These are phyloP conservation scores for Leccinum ponderosum DNA, from an alignment of 1,284 basidiomycete species.

Conservation along the genomic window DNA sequence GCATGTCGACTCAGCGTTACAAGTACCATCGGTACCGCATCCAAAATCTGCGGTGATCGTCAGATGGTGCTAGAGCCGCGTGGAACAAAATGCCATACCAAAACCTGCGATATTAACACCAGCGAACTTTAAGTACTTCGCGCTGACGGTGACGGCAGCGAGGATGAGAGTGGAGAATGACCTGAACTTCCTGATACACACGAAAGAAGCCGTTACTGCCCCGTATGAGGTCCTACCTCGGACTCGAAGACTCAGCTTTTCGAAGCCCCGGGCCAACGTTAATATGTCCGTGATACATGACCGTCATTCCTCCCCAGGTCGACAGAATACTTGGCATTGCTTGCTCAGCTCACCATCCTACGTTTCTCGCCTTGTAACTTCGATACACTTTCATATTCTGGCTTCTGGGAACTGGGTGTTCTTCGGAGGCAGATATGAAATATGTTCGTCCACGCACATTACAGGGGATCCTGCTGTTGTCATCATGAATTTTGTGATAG, in stretches of 20 bases:
- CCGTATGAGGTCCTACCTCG: background rate
- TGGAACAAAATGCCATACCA: conserved; percentile 8
- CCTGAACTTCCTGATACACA: no score
- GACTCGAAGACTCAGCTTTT: background rate
- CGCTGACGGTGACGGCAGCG: background rate
- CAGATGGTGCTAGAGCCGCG: background rate
- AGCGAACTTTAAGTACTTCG: conserved; percentile 19
- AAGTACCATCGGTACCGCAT: conserved; percentile 24
- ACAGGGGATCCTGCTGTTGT: background rate
- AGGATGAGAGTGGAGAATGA: conserved; percentile 6
- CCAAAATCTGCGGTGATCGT: conserved; percentile 23
- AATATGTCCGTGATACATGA: background rate
- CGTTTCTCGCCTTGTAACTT: background rate
- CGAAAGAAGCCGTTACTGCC: background rate
- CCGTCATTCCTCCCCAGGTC: background rate
- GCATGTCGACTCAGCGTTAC: conserved; percentile 10
- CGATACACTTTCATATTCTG: background rate
- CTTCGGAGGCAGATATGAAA: background rate
- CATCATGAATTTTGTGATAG: background rate
- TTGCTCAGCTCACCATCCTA: background rate
- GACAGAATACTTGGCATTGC: background rate
- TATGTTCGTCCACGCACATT: background rate
- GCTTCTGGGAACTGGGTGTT: background rate
- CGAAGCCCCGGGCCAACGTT: background rate
- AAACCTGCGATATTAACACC: conserved; percentile 30